Conservation (phyloP, 177 flowering plant genomes). For the Telopea speciosissima region DNA sequence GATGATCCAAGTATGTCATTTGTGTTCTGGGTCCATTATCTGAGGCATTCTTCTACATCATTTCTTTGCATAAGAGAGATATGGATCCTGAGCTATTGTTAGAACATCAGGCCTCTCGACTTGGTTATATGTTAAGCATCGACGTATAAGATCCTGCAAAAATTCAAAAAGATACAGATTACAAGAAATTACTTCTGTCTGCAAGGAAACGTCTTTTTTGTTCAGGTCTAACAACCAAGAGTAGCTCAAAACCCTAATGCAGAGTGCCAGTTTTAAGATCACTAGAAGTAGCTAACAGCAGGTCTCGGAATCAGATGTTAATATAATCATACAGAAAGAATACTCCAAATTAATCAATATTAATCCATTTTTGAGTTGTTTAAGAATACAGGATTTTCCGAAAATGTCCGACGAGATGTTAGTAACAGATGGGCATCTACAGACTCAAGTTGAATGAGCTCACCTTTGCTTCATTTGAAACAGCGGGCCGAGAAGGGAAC, state of each 20-base stretch:
- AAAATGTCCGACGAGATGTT: background rate
- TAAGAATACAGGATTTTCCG: background rate
- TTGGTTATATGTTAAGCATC: constrained; percentile 86
- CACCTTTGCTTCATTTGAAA: constrained; percentile 93
- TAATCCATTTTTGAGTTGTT: background rate
- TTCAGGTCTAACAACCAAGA: background rate
- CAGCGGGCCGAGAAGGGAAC: constrained; percentile 81
- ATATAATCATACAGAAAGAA: no score
- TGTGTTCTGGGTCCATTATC: background rate
- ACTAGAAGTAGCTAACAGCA: background rate
- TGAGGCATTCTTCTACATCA: constrained; percentile 16
- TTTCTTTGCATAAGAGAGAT: constrained; percentile 75
- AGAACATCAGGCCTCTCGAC: constrained; percentile 91
- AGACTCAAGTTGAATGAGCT: constrained; percentile 7
- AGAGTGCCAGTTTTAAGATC: background rate
- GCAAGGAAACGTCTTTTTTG: background rate
- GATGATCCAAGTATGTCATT: background rate
- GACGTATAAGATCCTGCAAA: constrained; percentile 77
- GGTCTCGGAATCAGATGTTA: background rate
- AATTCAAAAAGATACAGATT: background rate
- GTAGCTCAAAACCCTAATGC: background rate
- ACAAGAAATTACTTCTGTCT: background rate
- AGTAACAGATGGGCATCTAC: background rate
- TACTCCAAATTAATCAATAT: no score
- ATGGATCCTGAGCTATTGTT: constrained; percentile 82